Conservation (phyloP, 108 stramenopile genomes). For the Hondaea fermentalgiana region DNA sequence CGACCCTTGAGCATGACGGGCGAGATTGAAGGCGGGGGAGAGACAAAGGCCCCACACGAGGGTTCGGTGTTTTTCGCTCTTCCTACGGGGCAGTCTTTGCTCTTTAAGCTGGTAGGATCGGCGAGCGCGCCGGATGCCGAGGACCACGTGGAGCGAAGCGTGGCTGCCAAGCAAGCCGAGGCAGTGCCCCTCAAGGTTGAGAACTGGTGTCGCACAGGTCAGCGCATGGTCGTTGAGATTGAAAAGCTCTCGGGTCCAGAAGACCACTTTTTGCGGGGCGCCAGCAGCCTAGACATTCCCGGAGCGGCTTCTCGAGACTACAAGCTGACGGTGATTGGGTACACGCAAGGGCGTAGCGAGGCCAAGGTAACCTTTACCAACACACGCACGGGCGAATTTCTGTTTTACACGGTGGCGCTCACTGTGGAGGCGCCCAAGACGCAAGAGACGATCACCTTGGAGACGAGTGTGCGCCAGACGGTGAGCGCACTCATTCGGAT, state of each 20-base stretch:
- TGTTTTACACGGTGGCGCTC: conserved; percentile 35
- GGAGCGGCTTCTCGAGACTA: conserved; percentile 40
- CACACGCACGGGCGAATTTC: conserved; percentile 45
- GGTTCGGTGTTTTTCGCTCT: conserved; percentile 53
- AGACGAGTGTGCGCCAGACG: conserved; percentile 46
- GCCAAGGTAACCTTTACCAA: conserved; percentile 52
- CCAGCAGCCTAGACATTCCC: conserved; percentile 47
- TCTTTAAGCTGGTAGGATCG: conserved; percentile 42
- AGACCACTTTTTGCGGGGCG: conserved; percentile 40
- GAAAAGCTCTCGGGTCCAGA: background rate
- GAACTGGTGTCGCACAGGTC: conserved; percentile 45
- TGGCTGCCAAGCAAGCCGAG: conserved; percentile 42
- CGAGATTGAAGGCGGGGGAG: background rate
- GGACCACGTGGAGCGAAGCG: background rate
- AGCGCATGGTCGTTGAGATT: conserved; percentile 28
- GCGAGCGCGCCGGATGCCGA: conserved; percentile 44
- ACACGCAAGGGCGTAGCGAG: conserved; percentile 38
- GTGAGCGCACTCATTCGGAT: conserved; percentile 42
- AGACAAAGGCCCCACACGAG: background rate
- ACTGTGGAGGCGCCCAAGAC: conserved; percentile 24
- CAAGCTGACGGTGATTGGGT: conserved; percentile 40
- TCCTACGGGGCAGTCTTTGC: conserved; percentile 47
- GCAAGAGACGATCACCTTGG: conserved; percentile 36
- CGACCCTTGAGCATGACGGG: conserved; percentile 50
- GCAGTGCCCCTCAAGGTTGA: conserved; percentile 40